Evolutionary conservation across 257 asterid genomes (phyloP), one percentile per base, ranked within the genome.

Genomic region (Penstemon eatonii): DNA sequence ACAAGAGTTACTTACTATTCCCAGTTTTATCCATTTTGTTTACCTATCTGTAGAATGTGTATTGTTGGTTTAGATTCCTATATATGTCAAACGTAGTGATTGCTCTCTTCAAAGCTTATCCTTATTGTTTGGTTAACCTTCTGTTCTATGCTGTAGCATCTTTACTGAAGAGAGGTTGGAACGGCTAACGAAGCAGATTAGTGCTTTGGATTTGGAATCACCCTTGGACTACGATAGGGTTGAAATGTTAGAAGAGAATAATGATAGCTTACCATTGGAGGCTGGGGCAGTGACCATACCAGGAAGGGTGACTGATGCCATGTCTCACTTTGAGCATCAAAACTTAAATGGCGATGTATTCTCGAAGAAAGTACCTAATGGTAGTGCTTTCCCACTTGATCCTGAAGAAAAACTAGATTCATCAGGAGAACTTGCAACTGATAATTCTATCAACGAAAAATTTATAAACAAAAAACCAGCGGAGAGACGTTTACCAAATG

Each of bases 141-240:
- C 63, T 67, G 40, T 45, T 73, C 73, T 72, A 53, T 69, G 45
- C 61, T 73, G 78, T 74, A 94, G 99, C 86, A 89, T 94, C 78
- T 91, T 94, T 64, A 78, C 83, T 33, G 96, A 94, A 79, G 99
- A 94, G 85, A 89, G 99, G 76, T 70, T 94, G 84, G 98, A 86
- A 70, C 82, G 96, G 39, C 73, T 94, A 52, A 86, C 92, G 37
- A 89, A 86, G 80, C 92, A 83, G 80, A 75, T 89, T 67, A 75
- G 76, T 63, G 79, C 79, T 72, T 77, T 94, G 85, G 88, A 85
- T 78, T 74, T 87, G 41, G 92, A 84, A 68, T 72, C 81, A 59
- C 83, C 84, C 6, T 44, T 71, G 67, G 80, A 78, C 68, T 73
- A 65, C 45, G 83, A 75, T 76, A 66, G 69, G 65, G 81, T 60